Percentiles rank a stretch among this genome's conserved stretches.
These are phyloP conservation scores for Yamadazyma dendronema DNA, from an alignment of 1,139 yeast species.

Conservation along the genomic window DNA sequence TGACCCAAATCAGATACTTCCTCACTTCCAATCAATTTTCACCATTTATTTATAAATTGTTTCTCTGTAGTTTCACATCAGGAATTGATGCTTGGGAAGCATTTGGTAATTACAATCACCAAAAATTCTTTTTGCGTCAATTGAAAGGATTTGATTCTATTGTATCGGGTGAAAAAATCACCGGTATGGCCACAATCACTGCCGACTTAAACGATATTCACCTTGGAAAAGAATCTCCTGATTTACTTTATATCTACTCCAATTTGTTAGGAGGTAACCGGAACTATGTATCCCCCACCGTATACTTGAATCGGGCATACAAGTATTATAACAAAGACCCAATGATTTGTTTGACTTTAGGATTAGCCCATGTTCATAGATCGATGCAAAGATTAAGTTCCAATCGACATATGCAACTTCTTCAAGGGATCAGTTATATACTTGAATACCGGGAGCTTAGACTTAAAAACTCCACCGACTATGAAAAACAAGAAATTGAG, in stretches of 20 bases:
- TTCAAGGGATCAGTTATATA: constrained; percentile 82
- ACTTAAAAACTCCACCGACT: constrained; percentile 38
- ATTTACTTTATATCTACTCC: constrained; percentile 74
- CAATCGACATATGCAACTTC: constrained; percentile 80
- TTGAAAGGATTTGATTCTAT: constrained; percentile 83
- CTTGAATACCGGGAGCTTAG: constrained; percentile 62
- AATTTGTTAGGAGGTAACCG: constrained; percentile 78
- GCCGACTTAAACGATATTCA: constrained; percentile 40
- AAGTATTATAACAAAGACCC: constrained; percentile 71
- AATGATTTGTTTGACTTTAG: constrained; percentile 69
- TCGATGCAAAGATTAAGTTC: constrained; percentile 88
- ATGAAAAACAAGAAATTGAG: constrained; percentile 72
- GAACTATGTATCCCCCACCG: constrained; percentile 77
- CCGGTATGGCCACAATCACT: constrained; percentile 77
- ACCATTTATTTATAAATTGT: constrained; percentile 63
- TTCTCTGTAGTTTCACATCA: constrained; percentile 65
- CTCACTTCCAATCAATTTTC: constrained; percentile 73
- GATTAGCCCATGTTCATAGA: constrained; percentile 82
- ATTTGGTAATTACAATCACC: constrained; percentile 78
- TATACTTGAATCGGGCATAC: constrained; percentile 62
- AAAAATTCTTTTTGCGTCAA: constrained; percentile 85
- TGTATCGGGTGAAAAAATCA: constrained; percentile 47
- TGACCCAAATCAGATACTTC: constrained; percentile 57
- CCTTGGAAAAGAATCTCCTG: constrained; percentile 57
- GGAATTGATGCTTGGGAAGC: constrained; percentile 57